Evolutionary conservation across 352 stramenopile genomes (phyloP), one percentile per base, ranked within the genome.

Genomic region (Pythium utonaiense): DNA sequence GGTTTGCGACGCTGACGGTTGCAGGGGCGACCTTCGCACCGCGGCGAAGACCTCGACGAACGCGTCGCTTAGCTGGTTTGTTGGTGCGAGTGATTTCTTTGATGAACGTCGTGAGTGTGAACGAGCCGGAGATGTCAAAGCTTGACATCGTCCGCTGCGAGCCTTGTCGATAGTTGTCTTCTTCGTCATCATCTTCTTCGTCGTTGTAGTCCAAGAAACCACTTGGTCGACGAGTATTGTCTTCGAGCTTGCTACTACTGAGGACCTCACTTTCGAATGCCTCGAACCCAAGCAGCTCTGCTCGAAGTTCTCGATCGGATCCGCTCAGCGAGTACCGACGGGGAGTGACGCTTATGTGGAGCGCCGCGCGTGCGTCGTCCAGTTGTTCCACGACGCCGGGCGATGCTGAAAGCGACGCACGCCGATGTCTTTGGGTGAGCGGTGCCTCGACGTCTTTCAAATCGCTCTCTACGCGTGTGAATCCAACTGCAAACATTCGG

Each of bases 401-500:
- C 17, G 7, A 8, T 10, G 44, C 49, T 2, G 13, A 17, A 22
- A 69, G 44, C 2, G 62, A 69, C 13, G 40, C 48, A 1, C 62
- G 62, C 2, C 62, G 55, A 22, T 13, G 33, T 5, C 24, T 21
- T 41, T 12, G 13, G 1, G 10, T 7, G 6, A 14, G 12, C 34
- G 5, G 19, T 7, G 2, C 21, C 22, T 1, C 13, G 8, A 14
- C 17, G 31, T 27, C 10, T 24, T 25, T 40, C 24, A 69, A 27
- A 19, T 64, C 62, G 17, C 48, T 14, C 10, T 62, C 47, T 1
- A 63, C 53, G 19, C 38, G 51, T 0, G 40, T 30, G 19, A 62
- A 36, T 3, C 51, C 53, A 1, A 66, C 57, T 13, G 21, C 21
- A 60, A 64, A 63, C 57, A 71, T 66, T 21, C 64, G 64, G 21